These are phyloP conservation scores for Curvularia verruculosa DNA, from an alignment of 2,329 filamentous ascomycete species.

Conservation along the genomic window DNA sequence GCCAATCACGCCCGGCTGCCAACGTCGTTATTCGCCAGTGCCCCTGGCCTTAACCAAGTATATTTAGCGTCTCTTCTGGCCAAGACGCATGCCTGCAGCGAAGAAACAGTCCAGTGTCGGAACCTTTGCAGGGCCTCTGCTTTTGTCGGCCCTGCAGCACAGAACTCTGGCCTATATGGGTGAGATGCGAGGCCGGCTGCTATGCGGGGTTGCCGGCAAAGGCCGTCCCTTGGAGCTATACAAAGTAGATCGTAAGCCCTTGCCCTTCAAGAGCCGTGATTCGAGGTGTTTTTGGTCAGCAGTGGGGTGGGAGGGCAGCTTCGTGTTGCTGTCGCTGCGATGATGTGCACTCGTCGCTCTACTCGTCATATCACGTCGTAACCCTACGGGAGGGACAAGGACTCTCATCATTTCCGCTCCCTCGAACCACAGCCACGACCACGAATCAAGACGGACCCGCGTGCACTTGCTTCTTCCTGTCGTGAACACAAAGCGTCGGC, in stretches of 20 bases:
- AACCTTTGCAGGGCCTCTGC: constrained; percentile 15
- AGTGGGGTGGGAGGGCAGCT: constrained; percentile 1
- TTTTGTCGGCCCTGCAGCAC: constrained; percentile 10
- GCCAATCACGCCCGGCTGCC: constrained; percentile 22
- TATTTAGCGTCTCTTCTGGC: constrained; percentile 18
- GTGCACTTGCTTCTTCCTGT: constrained; percentile 14
- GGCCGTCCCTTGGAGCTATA: not conserved
- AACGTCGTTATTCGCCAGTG: constrained; percentile 19
- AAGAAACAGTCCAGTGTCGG: constrained; percentile 28
- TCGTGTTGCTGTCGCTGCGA: not conserved
- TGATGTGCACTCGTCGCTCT: not conserved
- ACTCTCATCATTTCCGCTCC: constrained; percentile 32
- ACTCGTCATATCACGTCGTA: constrained; percentile 32
- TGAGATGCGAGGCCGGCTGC: constrained; percentile 5
- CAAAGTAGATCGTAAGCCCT: not conserved
- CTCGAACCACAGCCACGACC: constrained; percentile 22
- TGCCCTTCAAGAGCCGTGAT: constrained; percentile 2
- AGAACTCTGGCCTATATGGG: constrained; percentile 5
- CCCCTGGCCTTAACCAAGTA: constrained; percentile 25
- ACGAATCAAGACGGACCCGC: constrained; percentile 33
- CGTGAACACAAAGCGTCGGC: constrained; percentile 11
- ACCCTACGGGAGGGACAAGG: constrained; percentile 28
- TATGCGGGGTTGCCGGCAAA: constrained; percentile 14
- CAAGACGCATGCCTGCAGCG: constrained; percentile 29
- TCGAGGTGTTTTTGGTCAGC: not conserved